Conservation (phyloP, 495 filamentous ascomycete genomes). For the Evernia prunastri region DNA sequence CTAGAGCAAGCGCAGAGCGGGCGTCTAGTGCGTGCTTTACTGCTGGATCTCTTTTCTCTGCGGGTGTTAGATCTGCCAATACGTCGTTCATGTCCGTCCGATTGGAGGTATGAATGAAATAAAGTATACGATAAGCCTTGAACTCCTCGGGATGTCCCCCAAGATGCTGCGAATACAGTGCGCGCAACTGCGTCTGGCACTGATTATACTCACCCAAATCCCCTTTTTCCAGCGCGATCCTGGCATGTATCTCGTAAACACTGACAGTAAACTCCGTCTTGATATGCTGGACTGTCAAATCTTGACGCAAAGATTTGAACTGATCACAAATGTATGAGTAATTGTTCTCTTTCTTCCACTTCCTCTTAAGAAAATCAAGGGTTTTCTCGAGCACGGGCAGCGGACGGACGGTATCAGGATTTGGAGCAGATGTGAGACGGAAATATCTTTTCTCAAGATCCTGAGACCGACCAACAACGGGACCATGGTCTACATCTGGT, state of each 20-base stretch:
- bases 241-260: conserved; percentile 96
- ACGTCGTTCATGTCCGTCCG: conserved; percentile 96
- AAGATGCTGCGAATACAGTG: conserved; percentile 76
- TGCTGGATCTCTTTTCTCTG: conserved; percentile 78
- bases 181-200: conserved; percentile 95
- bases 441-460: conserved; percentile 91
- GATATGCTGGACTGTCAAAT: conserved; percentile 96
- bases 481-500: conserved; percentile 58
- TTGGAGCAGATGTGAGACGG: conserved; percentile 82
- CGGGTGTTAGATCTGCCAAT: conserved; percentile 91
- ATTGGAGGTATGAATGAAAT: conserved; percentile 98
- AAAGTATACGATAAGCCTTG: conserved; percentile 99
- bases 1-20: conserved; percentile 81
- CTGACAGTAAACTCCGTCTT: conserved; percentile 89
- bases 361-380: conserved; percentile 81
- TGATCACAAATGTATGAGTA: conserved; percentile 98
- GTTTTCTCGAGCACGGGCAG: conserved; percentile 71
- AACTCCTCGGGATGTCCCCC: conserved; percentile 92
- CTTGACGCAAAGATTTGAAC: conserved; percentile 97
- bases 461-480: conserved; percentile 78
- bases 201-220: conserved; percentile 99
- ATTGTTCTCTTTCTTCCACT: conserved; percentile 89
- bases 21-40: conserved; percentile 91
- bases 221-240: conserved; percentile 96
- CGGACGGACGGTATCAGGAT: conserved; percentile 83